Base-by-base conservation (phyloP, 768 basidiomycete genomes). In the Lactifluus pinguis region DNA sequence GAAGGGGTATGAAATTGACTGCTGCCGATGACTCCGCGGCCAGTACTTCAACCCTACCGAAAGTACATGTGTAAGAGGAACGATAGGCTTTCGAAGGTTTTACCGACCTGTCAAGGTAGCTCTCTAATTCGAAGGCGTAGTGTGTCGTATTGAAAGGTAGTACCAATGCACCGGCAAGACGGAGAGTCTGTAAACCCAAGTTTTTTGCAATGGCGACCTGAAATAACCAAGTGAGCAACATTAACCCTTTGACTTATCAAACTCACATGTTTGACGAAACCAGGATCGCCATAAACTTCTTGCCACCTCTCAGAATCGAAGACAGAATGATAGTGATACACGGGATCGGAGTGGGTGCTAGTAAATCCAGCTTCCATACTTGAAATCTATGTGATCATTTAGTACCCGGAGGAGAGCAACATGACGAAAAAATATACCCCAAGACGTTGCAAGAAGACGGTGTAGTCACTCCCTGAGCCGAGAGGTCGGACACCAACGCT, bases 401-500 rank as follows among this genome's bases (percentile, higher is more conserved):
- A 49, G 59, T 69, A 78, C 77, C 70, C 79, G 45, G 53, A 42
- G 13, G 34, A 11, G 34, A 15, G 21, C n/a, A 11, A 44, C 17
- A 30, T 2, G 13, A 73, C 66, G 9, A 58, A 72, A 68, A 66
- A 62, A 49, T 82, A 73, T 55, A 88, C 80, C 2, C 87, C 87
- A 54, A 84, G 76, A 45, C 85, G 77, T 71, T 98, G 92, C 67
- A 98, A 73, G 76, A 98, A 97, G 10, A 92, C 87, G 0, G 95
- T 97, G 66, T 80, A 98, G 72, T 98, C 95, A 60, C 89, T 92
- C 29, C 92, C 92, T 54, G 86, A 89, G 44, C 92, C 92, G n/a
- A 93, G 74, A 15, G 89, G 80, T 0, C 45, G 42, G 39, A 93
- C 72, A 19, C 78, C 80, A 10, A 74, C 70, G 30, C 74, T 69